These are phyloP conservation scores for Guadua angustifolia DNA, from an alignment of 176 grass and related monocot genomes.

Conservation along the genomic window DNA sequence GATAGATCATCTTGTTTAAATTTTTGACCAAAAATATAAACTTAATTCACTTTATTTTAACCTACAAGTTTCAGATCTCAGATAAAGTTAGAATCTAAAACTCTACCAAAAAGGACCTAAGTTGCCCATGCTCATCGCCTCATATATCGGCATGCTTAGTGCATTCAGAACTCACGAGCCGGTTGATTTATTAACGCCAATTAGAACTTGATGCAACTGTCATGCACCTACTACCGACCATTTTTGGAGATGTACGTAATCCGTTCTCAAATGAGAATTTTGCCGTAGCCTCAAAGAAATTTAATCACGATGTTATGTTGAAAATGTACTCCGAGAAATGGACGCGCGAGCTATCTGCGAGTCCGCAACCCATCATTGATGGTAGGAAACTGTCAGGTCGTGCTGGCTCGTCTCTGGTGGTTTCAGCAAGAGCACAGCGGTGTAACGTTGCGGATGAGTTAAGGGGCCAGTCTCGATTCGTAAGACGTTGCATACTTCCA, in stretches of 20 bases:
- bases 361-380: background rate
- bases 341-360: conserved; percentile 20
- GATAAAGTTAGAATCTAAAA: too few relatives aligned
- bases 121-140: background rate
- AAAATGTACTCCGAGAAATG: background rate
- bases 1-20: too few relatives aligned
- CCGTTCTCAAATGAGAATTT: background rate
- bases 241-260: background rate
- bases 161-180: background rate
- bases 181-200: background rate
- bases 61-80: too few relatives aligned
- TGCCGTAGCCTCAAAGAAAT: conserved; percentile 20
- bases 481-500: conserved; percentile 2
- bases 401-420: background rate
- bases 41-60: too few relatives aligned
- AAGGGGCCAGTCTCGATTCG: background rate
- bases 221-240: background rate
- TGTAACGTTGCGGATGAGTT: background rate
- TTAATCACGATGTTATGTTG: background rate
- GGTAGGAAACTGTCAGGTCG: conserved; percentile 1
- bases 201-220: conserved; percentile 7
- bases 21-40: too few relatives aligned
- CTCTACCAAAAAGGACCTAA: too few relatives aligned
- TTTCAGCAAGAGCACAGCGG: background rate
- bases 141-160: background rate